Base-by-base conservation (phyloP, 1,284 basidiomycete species). In the Apiotrichum domesticum region DNA sequence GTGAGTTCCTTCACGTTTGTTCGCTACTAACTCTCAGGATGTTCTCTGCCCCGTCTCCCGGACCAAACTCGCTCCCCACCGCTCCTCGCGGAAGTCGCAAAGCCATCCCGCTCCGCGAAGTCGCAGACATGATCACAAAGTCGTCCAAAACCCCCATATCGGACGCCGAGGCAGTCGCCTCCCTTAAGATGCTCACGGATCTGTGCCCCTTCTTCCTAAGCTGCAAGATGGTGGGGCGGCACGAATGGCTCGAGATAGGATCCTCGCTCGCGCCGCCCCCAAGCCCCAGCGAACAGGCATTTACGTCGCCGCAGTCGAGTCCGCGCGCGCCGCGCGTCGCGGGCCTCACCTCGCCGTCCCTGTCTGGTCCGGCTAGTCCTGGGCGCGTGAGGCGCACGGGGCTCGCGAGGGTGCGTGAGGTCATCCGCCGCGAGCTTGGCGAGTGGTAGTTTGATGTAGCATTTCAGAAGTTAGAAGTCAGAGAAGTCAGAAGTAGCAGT, bases 201-300 rank as follows among this genome's bases (percentile, higher is more conserved):
- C 66, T 78, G 11, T 78, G 76, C 56, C 78, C 78, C 1, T 71
- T 70, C 61, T 79, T 79, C 64, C 60, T 79, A 10, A 61, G 57
- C 3, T 57, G 60, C 40, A 69, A 72, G 53, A 62, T 57, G 0
- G 66, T 78, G n/a, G 71, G 63, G 3, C 58, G 61, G 41, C 65
- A 72, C 54, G 71, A 74, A 48, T 78, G 76, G 75, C 52, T 79
- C 39, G 74, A 78, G 57, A 75, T 78, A 72, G 35, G 74, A 77
- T 56, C 29, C 29, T 29, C 29, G 29, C 29, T 29, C 29, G 29
- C 29, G 29, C 29, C 29, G 29, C 29, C 29, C 29, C 29, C 29
- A 3, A 29, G 29, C 29, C 29, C 29, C 29, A 29, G 29, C 29
- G 29, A 29, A 29, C 29, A 29, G 29, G 29, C 29, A 3, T 29